Evolutionary conservation across 305 asterid genomes (phyloP), one percentile per base, ranked within the genome.

Genomic region (Rubia peregrina): DNA sequence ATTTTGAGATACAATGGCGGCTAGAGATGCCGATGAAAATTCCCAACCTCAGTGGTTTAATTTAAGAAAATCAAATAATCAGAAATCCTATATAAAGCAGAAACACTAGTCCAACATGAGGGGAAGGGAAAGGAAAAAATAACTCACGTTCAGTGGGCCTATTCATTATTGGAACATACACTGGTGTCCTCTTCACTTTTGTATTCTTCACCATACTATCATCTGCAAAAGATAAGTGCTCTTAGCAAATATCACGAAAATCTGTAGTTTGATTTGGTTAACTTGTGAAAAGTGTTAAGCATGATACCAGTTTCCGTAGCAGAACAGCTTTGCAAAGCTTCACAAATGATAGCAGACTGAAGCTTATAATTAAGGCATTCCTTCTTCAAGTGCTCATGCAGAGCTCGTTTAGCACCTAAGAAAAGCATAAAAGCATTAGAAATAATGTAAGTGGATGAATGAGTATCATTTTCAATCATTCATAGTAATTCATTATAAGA

Each of bases 121-220:
- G 57, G 59, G 62, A 71, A 2, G 42, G 13, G 21, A 51, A 49
- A 38, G 21, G 67, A 70, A 51, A 60, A 74, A 11, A 51, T 62
- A 73, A 89, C 98, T 91, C 66, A 94, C 99, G 98, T 81, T 86
- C 98, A 38, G 97, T 86, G 60, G 88, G 96, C 11, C 97, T 85
- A 63, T 89, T 82, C 84, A 86, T 46, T 26, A 94, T 83, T 57
- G 89, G 88, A 73, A 89, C 66, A 83, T 89, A 85, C 76, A 82
- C 76, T 68, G 91, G 69, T 76, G 74, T 90, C 86, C 83, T 89
- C 77, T 79, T 89, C n/a, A 73, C 63, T 77, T 77, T 68, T 19
- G 51, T 33, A 41, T 70, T 67, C 68, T 78, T 80, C 71, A 61
- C 80, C 73, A 65, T 64, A 69, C 70, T 71, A 82, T 69, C 73